Evolutionary conservation across 495 filamentous ascomycete species (phyloP).

Genomic region (Xylaria telfairii): DNA sequence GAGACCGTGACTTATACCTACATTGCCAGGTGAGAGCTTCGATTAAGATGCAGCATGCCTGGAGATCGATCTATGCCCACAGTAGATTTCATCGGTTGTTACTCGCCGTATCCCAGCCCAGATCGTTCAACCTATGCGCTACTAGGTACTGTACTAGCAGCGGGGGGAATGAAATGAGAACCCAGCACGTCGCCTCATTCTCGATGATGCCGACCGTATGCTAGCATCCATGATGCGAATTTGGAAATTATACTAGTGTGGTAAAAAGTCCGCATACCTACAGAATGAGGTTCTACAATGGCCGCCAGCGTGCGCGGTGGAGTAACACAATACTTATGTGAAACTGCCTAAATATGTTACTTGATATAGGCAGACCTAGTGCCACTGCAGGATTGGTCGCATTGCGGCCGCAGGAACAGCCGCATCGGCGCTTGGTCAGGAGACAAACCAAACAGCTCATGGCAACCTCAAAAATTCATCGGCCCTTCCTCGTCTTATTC

Average conservation of each 20-base stretch:
- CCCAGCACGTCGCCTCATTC: background rate
- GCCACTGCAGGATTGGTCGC: conserved; percentile 27
- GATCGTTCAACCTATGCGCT: background rate
- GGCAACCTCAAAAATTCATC: background rate
- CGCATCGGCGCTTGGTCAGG: conserved; percentile 40
- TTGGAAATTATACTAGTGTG: background rate
- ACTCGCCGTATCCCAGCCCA: background rate
- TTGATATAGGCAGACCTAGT: background rate
- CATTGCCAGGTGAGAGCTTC: conserved; percentile 1
- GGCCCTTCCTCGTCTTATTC: background rate
- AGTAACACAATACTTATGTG: conserved; percentile 8
- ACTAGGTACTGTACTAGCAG: too few species aligned
- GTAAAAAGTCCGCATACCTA: background rate
- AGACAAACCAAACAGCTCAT: conserved; percentile 33
- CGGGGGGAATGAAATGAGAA: background rate
- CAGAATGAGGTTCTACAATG: background rate
- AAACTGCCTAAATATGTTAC: conserved; percentile 7
- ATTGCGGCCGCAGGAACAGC: conserved; percentile 39
- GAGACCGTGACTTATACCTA: background rate
- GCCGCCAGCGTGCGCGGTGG: background rate
- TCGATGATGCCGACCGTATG: background rate
- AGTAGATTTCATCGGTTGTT: conserved; percentile 1
- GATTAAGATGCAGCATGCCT: background rate
- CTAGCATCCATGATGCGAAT: background rate
- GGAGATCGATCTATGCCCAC: background rate